A percentile compares a stretch with the other conserved stretches of the same genome.
These are phyloP conservation scores for Verticillium klebahnii DNA, from an alignment of 2,329 filamentous ascomycete species.

Conservation along the genomic window DNA sequence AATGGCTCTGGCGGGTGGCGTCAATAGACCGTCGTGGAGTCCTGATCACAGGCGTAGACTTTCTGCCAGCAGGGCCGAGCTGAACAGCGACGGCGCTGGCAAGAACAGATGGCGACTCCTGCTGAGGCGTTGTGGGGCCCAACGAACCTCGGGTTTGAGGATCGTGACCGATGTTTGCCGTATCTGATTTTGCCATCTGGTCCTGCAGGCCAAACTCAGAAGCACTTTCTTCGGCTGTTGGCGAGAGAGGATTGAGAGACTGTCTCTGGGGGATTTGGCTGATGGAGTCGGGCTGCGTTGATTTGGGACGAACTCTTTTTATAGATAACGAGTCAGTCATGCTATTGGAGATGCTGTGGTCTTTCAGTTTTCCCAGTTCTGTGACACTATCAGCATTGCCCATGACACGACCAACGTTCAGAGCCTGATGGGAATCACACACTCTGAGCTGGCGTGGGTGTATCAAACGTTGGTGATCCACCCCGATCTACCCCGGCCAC, in stretches of 20 bases:
- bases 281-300: not conserved
- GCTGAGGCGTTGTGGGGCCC: not conserved
- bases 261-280: not conserved
- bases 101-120: not conserved
- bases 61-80: not conserved
- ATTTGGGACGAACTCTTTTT: slow-evolving; percentile 12
- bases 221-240: not conserved
- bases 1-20: not conserved
- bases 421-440: slow-evolving; percentile 6
- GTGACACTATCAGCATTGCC: slow-evolving; percentile 2
- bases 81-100: not conserved
- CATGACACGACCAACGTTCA: not conserved
- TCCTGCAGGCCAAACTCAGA: not conserved
- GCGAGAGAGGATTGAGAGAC: not conserved
- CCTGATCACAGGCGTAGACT: no score
- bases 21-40: not conserved
- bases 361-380: slow-evolving; percentile 9
- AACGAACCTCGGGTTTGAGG: not conserved
- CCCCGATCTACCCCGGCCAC: slow-evolving; percentile 15
- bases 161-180: not conserved
- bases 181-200: not conserved
- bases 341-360: not conserved
- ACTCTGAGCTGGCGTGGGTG: slow-evolving; percentile 24
- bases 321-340: slow-evolving; percentile 9
- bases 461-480: slow-evolving; percentile 31